Conservation (phyloP, 495 filamentous ascomycete genomes). For the Trypethelium eluteriae region DNA sequence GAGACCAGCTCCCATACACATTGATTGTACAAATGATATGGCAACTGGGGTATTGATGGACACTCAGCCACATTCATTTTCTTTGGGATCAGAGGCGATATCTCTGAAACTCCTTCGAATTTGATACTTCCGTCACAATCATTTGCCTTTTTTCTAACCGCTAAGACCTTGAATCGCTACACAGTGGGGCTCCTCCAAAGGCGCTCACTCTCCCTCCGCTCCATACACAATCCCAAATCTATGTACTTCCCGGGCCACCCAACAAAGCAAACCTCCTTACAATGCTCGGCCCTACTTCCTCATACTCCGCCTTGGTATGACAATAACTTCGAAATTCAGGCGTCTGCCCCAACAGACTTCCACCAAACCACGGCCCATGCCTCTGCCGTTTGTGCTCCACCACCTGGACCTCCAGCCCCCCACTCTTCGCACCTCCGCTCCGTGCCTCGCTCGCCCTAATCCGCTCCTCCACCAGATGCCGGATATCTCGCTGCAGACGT, state of each 20-base stretch:
- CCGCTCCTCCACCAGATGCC: constrained; percentile 84
- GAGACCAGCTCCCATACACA: too few relatives aligned
- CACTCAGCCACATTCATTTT: too few relatives aligned
- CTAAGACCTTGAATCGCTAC: constrained; percentile 1
- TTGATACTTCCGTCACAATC: neutral
- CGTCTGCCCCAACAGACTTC: constrained; percentile 90
- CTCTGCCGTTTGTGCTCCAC: constrained; percentile 93
- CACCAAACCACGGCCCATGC: constrained; percentile 97
- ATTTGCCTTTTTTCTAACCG: neutral
- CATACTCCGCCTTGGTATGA: constrained; percentile 93
- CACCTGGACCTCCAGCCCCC: constrained; percentile 90
- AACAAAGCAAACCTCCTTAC: constrained; percentile 91
- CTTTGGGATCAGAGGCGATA: neutral
- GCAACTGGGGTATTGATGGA: too few relatives aligned
- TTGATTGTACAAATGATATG: too few relatives aligned
- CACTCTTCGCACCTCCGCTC: constrained; percentile 71
- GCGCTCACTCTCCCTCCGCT: constrained; percentile 7
- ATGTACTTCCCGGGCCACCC: constrained; percentile 71
- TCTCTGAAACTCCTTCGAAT: neutral
- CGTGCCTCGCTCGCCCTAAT: constrained; percentile 84
- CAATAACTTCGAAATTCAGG: constrained; percentile 99
- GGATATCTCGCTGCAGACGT: constrained; percentile 90
- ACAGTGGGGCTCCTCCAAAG: neutral
- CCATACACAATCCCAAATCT: neutral
- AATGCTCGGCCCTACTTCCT: constrained; percentile 90